phyloP scores from a whole-genome alignment of 495 filamentous ascomycete species.

The Neurospora sp. region DNA sequence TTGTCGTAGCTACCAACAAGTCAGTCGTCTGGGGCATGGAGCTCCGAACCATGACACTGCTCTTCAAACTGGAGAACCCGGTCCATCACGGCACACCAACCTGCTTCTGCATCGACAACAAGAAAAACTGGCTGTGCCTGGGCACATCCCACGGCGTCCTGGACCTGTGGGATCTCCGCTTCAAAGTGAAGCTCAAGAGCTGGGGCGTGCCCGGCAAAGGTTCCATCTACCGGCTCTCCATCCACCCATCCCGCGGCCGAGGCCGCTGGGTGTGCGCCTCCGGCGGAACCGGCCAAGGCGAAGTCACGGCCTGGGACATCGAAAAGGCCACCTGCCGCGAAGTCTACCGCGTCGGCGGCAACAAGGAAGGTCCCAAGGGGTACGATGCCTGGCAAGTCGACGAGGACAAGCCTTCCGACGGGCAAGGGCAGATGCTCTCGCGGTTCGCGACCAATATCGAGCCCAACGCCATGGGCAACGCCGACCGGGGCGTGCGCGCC shows the following conservation, averaged over 20 bases:
- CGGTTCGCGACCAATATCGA: slow-evolving; percentile 72
- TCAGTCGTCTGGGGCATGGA: slow-evolving; percentile 77
- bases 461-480: slow-evolving; percentile 34
- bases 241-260: slow-evolving; percentile 68
- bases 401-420: slow-evolving; percentile 68
- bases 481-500: slow-evolving; percentile 50
- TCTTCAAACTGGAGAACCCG: slow-evolving; percentile 79
- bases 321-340: slow-evolving; percentile 84
- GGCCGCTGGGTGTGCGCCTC: slow-evolving; percentile 77
- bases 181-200: slow-evolving; percentile 72
- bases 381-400: slow-evolving; percentile 88
- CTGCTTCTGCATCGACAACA: slow-evolving; percentile 79
- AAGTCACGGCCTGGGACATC: slow-evolving; percentile 92
- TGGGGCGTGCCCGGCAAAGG: slow-evolving; percentile 81
- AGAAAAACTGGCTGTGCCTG: slow-evolving; percentile 78
- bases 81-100: slow-evolving; percentile 90
- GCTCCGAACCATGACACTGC: slow-evolving; percentile 72
- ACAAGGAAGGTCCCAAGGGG: slow-evolving; percentile 46
- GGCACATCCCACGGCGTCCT: slow-evolving; percentile 91
- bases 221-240: slow-evolving; percentile 66
- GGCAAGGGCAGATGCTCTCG: slow-evolving; percentile 54
- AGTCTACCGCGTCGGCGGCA: slow-evolving; percentile 61
- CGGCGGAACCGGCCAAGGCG: slow-evolving; percentile 80
- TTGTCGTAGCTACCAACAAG: slow-evolving; percentile 79
- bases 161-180: slow-evolving; percentile 93